Base-by-base conservation (phyloP, 2,329 filamentous ascomycete genomes). In the Fusarium sp. region DNA sequence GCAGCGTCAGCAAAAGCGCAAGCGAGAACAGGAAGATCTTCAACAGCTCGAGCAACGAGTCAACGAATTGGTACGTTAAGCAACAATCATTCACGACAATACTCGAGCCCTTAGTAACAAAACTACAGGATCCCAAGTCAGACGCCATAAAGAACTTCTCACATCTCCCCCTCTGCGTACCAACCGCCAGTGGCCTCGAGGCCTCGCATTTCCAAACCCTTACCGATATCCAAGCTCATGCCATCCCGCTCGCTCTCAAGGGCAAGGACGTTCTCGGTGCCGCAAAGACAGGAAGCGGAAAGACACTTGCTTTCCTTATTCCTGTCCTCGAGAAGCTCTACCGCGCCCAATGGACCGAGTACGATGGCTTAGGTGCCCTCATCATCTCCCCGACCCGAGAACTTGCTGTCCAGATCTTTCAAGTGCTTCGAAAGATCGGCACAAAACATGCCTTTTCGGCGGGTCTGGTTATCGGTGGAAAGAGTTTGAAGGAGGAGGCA, bases 361-460 rank as follows among this genome's bases (percentile, higher is more conserved):
- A 88, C 68, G 95, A 99, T 77, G 95, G 95, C 1, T 81, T 99
- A 27, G 94, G 94, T 9, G 95, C 95, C 5, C 84, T 99, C 63
- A 92, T 99, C 65, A 88, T 99, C 49, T 94, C 93, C 1, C 95
- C 95, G 1, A 99, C 95, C 8, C 89, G 95, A 71, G 95, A 99
- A 78, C 82, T 99, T 51, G 94, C 95, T 0, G 95, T 96, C 35
- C 95, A 99, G 76, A 99, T 97, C 60, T 99, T 98, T 72, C 91
- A 97, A 54, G 94, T 98, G 1, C 78, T 99, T 69, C 84, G 92
- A 60, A 97, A 96, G 75, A 86, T 99, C 54, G 95, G 95, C 39
- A 86, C 91, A 53, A 88, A 94, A 54, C 94, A 99, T 75, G 83
- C 86, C 57, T 97, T 98, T 74, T 96, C 94, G 1, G 95, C 95